Base-by-base conservation (phyloP, 106 monocot genomes). In the Phalaenopsis equestris region DNA sequence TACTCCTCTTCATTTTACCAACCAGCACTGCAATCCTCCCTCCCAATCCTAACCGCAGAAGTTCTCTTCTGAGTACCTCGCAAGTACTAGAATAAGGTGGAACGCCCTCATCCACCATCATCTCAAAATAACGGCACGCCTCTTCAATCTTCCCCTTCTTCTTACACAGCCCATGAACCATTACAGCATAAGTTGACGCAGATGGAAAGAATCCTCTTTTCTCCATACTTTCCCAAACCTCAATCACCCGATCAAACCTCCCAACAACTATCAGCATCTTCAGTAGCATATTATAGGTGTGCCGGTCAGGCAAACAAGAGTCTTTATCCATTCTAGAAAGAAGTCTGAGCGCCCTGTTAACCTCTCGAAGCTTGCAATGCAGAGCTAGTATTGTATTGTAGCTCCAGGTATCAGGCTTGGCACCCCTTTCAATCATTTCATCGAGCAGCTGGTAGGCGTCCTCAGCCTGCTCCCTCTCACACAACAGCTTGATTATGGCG, bases 191-290 rank as follows among this genome's bases (percentile, higher is more conserved):
- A 19, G 89, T 87, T 3, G 88, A 76, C 1, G 87, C 90, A 5
- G 85, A 80, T 0, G 94, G 98, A 55, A 89, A 86, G 75, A 91
- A 99, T 11, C 87, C 88, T 65, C 88, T 83, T 48, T 19, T 55
- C 23, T 81, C 88, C 94, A 99, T 99, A 55, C 93, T 91, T 41
- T 95, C 91, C 90, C 92, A 94, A 46, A 99, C 89, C 73, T 99
- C 94, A 57, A 68, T 42, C 1, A 89, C 91, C 42, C 83, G 68
- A 70, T 99, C 89, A 11, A 93, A 76, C 83, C 94, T 91, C 1
- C 94, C 98, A 3, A 91, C 83, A 1, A 75, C 78, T 23, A 99
- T 79, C 84, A 99, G 78, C 94, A 93, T 99, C 87, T 94, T 99
- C 77, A 99, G 79, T 72, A 99, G 52, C 92, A 99, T 94, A 58